A percentile compares a stretch with the other conserved stretches of the same genome.
Conservation (phyloP, 1,284 basidiomycete genomes). For the Ustilago loliicola region DNA sequence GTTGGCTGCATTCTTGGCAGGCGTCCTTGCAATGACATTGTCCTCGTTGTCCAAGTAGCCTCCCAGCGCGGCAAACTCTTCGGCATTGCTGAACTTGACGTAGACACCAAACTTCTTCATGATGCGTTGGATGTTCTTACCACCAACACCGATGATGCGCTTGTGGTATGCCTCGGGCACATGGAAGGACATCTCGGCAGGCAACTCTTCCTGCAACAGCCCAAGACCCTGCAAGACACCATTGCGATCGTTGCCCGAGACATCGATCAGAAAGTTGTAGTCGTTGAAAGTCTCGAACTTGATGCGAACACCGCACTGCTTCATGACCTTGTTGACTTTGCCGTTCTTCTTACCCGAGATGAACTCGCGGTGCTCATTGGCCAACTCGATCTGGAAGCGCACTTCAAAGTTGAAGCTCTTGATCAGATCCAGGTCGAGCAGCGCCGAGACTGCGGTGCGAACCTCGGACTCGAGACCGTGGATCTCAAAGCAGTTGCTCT, state of each 20-base stretch:
- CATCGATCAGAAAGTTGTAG: slow-evolving; percentile 97
- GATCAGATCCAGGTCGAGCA: slow-evolving; percentile 89
- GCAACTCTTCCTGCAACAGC: slow-evolving; percentile 93
- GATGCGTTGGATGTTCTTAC: slow-evolving; percentile 97
- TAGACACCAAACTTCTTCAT: slow-evolving; percentile 99
- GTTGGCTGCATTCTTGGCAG: slow-evolving; percentile 96
- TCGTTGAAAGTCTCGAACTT: slow-evolving; percentile 99
- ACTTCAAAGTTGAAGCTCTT: slow-evolving; percentile 97
- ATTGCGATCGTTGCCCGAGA: slow-evolving; percentile 71
- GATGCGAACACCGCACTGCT: slow-evolving; percentile 84
- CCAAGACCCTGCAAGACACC: slow-evolving; percentile 89
- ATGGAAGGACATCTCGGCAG: slow-evolving; percentile 99
- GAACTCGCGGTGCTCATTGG: slow-evolving; percentile 97
- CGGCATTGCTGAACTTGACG: slow-evolving; percentile 98
- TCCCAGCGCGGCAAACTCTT: slow-evolving; percentile 93
- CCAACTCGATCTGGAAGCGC: slow-evolving; percentile 97
- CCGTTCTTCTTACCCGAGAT: slow-evolving; percentile 75
- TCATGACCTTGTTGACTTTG: slow-evolving; percentile 74
- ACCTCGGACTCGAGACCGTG: slow-evolving; percentile 96
- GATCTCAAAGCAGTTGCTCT: slow-evolving; percentile 96
- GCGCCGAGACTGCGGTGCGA: slow-evolving; percentile 84
- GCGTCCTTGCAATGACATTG: slow-evolving; percentile 96
- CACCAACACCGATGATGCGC: slow-evolving; percentile 98
- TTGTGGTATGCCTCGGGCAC: slow-evolving; percentile 99
- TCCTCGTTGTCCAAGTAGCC: slow-evolving; percentile 98